Evolutionary conservation across 2,329 filamentous ascomycete species (phyloP), one percentile per base, ranked within the genome.

Genomic region (Sporothrix pallida): DNA sequence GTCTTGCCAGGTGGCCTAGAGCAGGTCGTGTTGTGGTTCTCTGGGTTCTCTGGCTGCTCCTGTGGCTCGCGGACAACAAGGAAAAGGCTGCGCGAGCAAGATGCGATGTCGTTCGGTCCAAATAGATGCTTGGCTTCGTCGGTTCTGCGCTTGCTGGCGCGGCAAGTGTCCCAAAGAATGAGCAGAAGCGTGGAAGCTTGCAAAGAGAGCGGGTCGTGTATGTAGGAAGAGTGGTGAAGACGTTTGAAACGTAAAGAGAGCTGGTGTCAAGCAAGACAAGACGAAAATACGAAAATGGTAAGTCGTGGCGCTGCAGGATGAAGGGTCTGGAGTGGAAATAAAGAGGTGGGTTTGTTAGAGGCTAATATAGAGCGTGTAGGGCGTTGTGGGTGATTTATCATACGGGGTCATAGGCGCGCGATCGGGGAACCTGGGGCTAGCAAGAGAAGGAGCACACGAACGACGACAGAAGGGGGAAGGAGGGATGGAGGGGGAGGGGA

Each of bases 311-410:
- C n/a, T 73, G 54, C 54, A 42, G 44, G 9, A 62, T 13, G 23
- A 15, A 20, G 44, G 56, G 58, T 65, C 50, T 65, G 46, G n/a
- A 56, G 58, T 48, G 23, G 70, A 31, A 60, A 42, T n/a, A 65
- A 44, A 42, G 26, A 72, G 46, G 46, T 63, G 26, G 70, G 46
- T 42, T 52, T 31, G 46, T 10, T 54, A 42, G 58, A 72, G 70
- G 58, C 58, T 65, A 72, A 65, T 65, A 65, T 72, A 72, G 37
- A 71, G 56, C 56, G 44, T 63, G 44, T 63, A 37, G 26, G 46
- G 65, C 65, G 46, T 50, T 65, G 65, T 52, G 50, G 54, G 26
- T 46, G 67, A 60, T 60, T 58, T 70, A 70, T 60, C n/a, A 70
- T 70, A 70, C 50, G 50, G 67, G 67, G 26, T 68, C 26, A 7